Base-by-base conservation (phyloP, 2,329 filamentous ascomycete species). In the Paramyrothecium roridum region DNA sequence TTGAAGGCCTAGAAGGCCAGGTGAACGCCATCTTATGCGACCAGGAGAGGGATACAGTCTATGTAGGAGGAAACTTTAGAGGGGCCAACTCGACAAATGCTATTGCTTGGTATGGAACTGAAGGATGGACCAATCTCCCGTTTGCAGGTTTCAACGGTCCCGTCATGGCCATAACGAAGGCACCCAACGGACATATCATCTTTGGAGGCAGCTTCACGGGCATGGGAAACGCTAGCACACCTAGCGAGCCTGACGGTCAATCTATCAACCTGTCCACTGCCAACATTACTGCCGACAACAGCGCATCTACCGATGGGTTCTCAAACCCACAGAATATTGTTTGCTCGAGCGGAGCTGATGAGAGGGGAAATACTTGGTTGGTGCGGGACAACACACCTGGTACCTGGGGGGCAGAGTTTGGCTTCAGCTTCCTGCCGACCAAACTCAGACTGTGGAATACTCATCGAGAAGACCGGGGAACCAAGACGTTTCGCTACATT, bases 91-190 rank as follows among this genome's bases (percentile, higher is more conserved):
- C 92, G 8, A 91, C 88, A 23, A 98, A 99, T 70, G 96, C 93
- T 7, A 88, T 97, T 63, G 84, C 89, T 13, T 98, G 91, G 91
- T 79, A 82, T 22, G 78, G 78, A 23, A 82, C 77, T 11, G 76
- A 84, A 30, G 85, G 83, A 50, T 97, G 90, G 88, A 83, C 82
- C 20, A 89, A 91, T 65, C 76, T 99, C 55, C 89, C 93, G 2
- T 99, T 99, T 76, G 86, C 87, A 45, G 96, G 96, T 21, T 96
- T 99, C 75, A 98, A 98, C 73, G 93, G 93, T 23, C 91, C 91
- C 2, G 92, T 99, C 52, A 84, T 85, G 59, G 89, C 93, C 40
- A 98, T 99, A 62, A 81, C 86, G 52, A 92, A 91, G 73, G 84
- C 87, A 20, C 80, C 87, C 2, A 89, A 91, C 63, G 90, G 90